Evolutionary conservation across 2,329 filamentous ascomycete genomes (phyloP).

Genomic region (Neurospora sp.): DNA sequence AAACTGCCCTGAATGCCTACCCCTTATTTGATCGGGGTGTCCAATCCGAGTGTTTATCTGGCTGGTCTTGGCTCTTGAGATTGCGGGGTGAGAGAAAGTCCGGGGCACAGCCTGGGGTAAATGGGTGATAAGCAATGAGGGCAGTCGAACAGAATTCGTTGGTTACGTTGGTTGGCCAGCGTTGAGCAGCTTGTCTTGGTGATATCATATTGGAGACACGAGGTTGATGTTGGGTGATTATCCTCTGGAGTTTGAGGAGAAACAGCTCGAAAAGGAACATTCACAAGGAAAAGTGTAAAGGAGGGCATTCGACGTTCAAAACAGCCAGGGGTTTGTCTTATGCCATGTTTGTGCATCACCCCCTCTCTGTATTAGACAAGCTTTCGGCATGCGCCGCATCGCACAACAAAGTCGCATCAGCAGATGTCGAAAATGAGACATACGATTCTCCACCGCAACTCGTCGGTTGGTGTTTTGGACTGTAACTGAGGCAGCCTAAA

Average conservation of each 20-base stretch:
- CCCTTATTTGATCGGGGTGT: background rate
- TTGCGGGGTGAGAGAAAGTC: background rate
- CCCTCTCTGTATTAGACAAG: background rate
- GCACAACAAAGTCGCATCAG: background rate
- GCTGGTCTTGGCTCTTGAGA: background rate
- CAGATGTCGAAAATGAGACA: background rate
- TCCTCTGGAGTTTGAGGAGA: too few species aligned
- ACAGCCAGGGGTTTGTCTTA: background rate
- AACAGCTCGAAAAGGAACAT: background rate
- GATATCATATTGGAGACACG: background rate
- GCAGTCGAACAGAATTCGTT: background rate
- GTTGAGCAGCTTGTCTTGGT: background rate
- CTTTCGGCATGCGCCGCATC: background rate
- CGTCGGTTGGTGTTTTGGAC: background rate
- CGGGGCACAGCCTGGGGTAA: background rate
- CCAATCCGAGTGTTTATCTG: background rate
- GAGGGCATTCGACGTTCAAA: background rate
- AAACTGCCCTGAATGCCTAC: background rate
- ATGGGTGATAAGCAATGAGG: background rate
- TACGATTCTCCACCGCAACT: background rate
- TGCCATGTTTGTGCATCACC: background rate
- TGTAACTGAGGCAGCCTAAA: background rate
- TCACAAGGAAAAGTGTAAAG: background rate
- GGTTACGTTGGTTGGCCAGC: background rate
- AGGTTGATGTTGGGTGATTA: background rate